phyloP scores from a whole-genome alignment of 208 protist genomes.

The Polymyxa betae region DNA sequence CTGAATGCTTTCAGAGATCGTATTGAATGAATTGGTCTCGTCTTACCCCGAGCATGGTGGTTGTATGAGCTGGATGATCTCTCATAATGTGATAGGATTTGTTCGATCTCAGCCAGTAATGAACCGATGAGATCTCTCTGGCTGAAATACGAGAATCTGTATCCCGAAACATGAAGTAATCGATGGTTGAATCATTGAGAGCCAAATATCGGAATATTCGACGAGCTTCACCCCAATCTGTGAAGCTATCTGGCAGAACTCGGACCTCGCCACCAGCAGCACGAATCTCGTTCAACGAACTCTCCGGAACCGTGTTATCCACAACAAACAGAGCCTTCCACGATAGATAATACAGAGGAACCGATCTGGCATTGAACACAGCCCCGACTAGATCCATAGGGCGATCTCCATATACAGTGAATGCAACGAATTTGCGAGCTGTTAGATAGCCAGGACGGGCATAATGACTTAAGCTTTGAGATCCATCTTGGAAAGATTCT shows the following conservation, averaged over 20 bases:
- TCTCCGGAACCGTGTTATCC: neutral
- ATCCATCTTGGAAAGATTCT: too few species aligned
- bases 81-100: neutral
- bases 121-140: neutral
- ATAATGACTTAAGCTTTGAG: too few species aligned
- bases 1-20: too few species aligned
- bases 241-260: neutral
- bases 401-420: neutral
- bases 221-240: neutral
- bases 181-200: neutral
- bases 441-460: neutral
- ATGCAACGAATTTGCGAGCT: neutral
- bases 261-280: neutral
- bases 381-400: neutral
- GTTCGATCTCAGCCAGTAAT: neutral
- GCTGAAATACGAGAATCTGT: neutral
- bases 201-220: neutral
- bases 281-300: neutral
- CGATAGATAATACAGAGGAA: neutral
- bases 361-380: neutral
- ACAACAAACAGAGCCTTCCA: neutral
- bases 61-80: neutral
- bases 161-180: neutral
- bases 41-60: neutral
- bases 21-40: too few species aligned